Base-by-base conservation (phyloP, 192 early-diverging fungal genomes). In the Mortierella alpina region DNA sequence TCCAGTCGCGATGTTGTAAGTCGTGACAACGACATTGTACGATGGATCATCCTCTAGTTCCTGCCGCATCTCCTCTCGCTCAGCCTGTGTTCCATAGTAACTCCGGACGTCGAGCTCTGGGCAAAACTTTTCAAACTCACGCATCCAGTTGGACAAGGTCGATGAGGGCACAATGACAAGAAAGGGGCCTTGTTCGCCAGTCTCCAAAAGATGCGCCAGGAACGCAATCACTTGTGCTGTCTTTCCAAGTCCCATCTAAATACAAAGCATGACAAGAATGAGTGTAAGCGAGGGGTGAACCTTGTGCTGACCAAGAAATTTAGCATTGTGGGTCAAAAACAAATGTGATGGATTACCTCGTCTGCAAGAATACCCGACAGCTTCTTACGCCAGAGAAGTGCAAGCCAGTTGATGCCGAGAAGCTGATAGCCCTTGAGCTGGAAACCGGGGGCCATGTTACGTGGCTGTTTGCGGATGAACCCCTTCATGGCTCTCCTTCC, bases 191-290 rank as follows among this genome's bases (percentile, higher is more conserved):
- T 78, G 62, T 1, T 86, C 64, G 5, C 88, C 83, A 49, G 86
- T 84, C 40, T 85, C 84, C 20, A 77, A 75, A 6, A 95, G 69
- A 10, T 86, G 78, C 8, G 83, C 92, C 42, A 98, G 58, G 66
- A 96, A 96, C 39, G 90, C 77, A 74, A 98, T 96, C 9, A 96
- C 93, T 60, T 98, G 95, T 20, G 93, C 93, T 15, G 95, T 97
- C 83, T 97, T 97, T 20, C 96, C 96, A 20, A 97, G 89, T 39
- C 96, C 95, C 95, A 97, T 97, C 87, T 91, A 72, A 15, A 31
- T n/a, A n/a, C n/a, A 55, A 17, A 44, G 10, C 60, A n/a, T 52
- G 39, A 6, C 8, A 52, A 60, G 14, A 4, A 9, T 41, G 14
- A 11, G 2, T 17, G 12, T 12, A 48, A 14, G 44, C 23, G 13